Evolutionary conservation across 2,329 filamentous ascomycete genomes (phyloP).

Genomic region (Verruconis gallopava): DNA sequence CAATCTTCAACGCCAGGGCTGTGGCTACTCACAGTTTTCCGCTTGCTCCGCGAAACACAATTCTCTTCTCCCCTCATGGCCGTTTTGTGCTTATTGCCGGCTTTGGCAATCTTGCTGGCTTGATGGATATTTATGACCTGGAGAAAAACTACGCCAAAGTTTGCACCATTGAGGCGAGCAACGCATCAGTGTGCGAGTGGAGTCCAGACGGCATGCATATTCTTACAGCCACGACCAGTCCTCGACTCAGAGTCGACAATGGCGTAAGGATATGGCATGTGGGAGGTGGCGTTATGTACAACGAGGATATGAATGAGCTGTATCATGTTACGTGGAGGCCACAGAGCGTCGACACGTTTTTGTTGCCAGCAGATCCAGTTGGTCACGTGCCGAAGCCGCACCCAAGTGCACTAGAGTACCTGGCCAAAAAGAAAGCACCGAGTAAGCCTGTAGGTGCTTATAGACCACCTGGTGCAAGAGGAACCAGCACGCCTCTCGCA

Average conservation of each 20-base stretch:
- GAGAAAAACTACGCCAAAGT: constrained; percentile 90
- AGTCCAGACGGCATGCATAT: constrained; percentile 92
- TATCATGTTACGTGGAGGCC: constrained; percentile 85
- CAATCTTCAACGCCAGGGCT: constrained; percentile 88
- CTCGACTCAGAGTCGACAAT: constrained; percentile 89
- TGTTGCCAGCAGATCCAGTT: constrained; percentile 54
- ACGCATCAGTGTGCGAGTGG: constrained; percentile 94
- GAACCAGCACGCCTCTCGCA: constrained; percentile 74
- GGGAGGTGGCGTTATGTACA: constrained; percentile 79
- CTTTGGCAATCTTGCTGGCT: constrained; percentile 92
- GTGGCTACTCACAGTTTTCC: constrained; percentile 75
- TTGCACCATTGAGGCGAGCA: constrained; percentile 86
- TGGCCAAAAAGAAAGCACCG: constrained; percentile 81
- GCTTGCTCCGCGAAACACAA: constrained; percentile 82
- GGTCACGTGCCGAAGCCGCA: constrained; percentile 65
- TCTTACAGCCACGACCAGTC: constrained; percentile 94
- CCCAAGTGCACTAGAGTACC: constrained; percentile 65
- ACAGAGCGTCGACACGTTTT: constrained; percentile 47
- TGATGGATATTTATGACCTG: constrained; percentile 95
- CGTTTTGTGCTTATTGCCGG: constrained; percentile 89
- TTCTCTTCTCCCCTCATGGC: constrained; percentile 84
- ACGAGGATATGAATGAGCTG: constrained; percentile 85
- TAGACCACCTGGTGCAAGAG: constrained; percentile 83
- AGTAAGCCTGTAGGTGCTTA: constrained; percentile 97
- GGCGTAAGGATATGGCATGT: constrained; percentile 94